These are phyloP conservation scores for Hibiscus syriacus DNA, from an alignment of 345 rosid genomes.

Conservation along the genomic window DNA sequence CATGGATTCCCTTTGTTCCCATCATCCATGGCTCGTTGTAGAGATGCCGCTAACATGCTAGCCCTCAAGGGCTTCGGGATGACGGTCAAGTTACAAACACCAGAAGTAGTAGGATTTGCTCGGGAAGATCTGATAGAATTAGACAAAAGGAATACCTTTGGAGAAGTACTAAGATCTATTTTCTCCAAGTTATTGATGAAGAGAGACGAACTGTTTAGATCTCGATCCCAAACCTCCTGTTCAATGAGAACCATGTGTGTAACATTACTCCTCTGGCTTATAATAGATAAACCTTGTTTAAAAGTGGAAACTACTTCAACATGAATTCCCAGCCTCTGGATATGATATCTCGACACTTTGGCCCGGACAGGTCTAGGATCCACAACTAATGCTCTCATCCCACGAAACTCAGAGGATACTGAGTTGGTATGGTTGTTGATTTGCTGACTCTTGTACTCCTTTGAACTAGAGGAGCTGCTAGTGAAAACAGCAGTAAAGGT, in stretches of 20 bases:
- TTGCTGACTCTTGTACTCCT: constrained; percentile 39
- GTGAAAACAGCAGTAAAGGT: constrained; percentile 79
- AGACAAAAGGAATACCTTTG: constrained; percentile 54
- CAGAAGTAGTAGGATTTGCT: constrained; percentile 17
- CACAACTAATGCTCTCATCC: constrained; percentile 71
- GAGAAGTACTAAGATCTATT: constrained; percentile 22
- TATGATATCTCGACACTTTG: constrained; percentile 68
- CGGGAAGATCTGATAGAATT: constrained; percentile 40
- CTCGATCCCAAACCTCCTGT: constrained; percentile 77
- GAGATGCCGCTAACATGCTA: constrained; percentile 74
- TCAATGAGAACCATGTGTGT: constrained; percentile 63
- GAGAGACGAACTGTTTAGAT: constrained; percentile 30
- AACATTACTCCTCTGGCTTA: constrained; percentile 24
- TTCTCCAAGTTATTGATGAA: constrained; percentile 35
- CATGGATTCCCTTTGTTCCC: constrained; percentile 49
- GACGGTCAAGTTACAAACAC: constrained; percentile 30
- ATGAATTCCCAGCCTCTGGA: constrained; percentile 66
- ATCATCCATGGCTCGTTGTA: constrained; percentile 67
- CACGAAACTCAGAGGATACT: constrained; percentile 44
- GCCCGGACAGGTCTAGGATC: constrained; percentile 70
- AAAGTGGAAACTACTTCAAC: constrained; percentile 53
- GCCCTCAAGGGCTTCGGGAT: constrained; percentile 84
- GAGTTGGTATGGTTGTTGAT: constrained; percentile 30
- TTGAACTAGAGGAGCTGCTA: constrained; percentile 34
- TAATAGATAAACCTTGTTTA: constrained; percentile 34